phyloP scores from a whole-genome alignment of 2,329 filamentous ascomycete species.

The Aspergillus sp. region DNA sequence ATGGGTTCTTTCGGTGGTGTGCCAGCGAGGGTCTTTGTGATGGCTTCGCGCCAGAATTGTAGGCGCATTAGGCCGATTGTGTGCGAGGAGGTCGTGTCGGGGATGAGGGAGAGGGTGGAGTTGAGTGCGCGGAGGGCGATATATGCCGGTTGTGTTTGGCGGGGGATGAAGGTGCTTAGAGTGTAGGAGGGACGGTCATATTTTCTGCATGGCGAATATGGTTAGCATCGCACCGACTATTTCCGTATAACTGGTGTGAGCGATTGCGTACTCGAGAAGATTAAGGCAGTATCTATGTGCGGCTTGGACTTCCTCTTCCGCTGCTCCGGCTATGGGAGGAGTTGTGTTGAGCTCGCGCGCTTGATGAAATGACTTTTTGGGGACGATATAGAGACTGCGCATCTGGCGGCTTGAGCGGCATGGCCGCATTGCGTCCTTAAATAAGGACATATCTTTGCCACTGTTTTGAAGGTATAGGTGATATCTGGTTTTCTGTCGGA shows the following conservation, averaged over 20 bases:
- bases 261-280: conserved; percentile 50
- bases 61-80: conserved; percentile 84
- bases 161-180: conserved; percentile 80
- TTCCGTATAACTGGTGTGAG: not conserved
- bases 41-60: conserved; percentile 90
- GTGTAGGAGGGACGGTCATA: conserved; percentile 88
- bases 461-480: not conserved
- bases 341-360: conserved; percentile 28
- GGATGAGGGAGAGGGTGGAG: conserved; percentile 83
- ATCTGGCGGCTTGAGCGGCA: conserved; percentile 20
- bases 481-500: not conserved
- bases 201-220: conserved; percentile 54
- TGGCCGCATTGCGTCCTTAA: conserved; percentile 21
- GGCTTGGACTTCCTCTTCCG: conserved; percentile 52
- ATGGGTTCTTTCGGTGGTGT: conserved; percentile 86
- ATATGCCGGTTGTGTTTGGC: conserved; percentile 74
- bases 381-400: conserved; percentile 6
- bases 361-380: conserved; percentile 12
- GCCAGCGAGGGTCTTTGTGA: conserved; percentile 74
- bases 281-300: conserved; percentile 60
- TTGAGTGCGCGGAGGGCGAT: conserved; percentile 90
- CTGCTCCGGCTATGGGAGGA: conserved; percentile 21
- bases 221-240: not conserved
- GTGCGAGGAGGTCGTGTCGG: conserved; percentile 85
- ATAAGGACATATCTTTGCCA: conserved; percentile 9